Evolutionary conservation across 176 grass and related monocot genomes (phyloP).

Genomic region (maize (Zea mays)): Zm-B73-REFERENCE-NAM-5.0 NC_050104.1:84053501-84054000

Average conservation of each 20-base stretch:
- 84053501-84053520: conserved; percentile 45
- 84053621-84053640: conserved; percentile 60
- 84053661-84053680: conserved; percentile 61
- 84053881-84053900: neutral
- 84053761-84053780: neutral
- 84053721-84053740: conserved; percentile 4
- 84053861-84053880: neutral
- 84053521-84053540: conserved; percentile 75
- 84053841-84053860: neutral
- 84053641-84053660: conserved; percentile 69
- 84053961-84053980: neutral
- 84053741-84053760: neutral
- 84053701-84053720: neutral
- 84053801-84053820: too few relatives aligned
- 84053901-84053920: neutral
- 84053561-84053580: conserved; percentile 96
- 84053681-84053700: conserved; percentile 59
- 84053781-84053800: too few relatives aligned
- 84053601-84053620: conserved; percentile 55
- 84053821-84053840: neutral
- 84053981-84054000: neutral
- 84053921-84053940: neutral
- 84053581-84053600: conserved; percentile 82
- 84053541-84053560: conserved; percentile 89
- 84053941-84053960: neutral